A percentile compares a stretch with the other conserved stretches of the same genome.
These are phyloP conservation scores for Pythium insidiosum DNA, from an alignment of 352 stramenopile species.

Conservation along the genomic window DNA sequence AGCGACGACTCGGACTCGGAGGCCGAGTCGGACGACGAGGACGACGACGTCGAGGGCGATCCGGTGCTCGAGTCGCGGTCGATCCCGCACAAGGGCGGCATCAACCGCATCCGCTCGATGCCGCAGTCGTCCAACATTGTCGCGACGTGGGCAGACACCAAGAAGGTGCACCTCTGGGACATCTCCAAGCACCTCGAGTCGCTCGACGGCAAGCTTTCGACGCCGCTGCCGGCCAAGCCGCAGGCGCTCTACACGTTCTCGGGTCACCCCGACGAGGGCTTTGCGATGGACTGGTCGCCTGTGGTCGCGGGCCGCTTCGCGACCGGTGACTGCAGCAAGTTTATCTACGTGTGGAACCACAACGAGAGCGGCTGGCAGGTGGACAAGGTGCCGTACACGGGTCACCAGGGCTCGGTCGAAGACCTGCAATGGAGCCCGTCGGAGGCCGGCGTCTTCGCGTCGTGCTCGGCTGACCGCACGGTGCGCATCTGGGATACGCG, in stretches of 20 bases:
- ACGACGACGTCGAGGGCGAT: constrained; percentile 94
- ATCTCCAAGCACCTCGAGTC: constrained; percentile 87
- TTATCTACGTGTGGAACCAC: constrained; percentile 94
- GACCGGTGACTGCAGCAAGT: constrained; percentile 95
- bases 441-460: constrained; percentile 95
- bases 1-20: constrained; percentile 69
- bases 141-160: constrained; percentile 94
- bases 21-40: constrained; percentile 64
- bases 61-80: constrained; percentile 94
- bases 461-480: constrained; percentile 90
- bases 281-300: constrained; percentile 97
- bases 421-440: constrained; percentile 98
- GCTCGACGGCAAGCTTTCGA: constrained; percentile 70
- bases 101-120: constrained; percentile 95
- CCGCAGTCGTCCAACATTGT: constrained; percentile 95
- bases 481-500: constrained; percentile 98
- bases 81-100: constrained; percentile 92
- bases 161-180: constrained; percentile 96
- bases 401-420: constrained; percentile 92
- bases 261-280: constrained; percentile 95
- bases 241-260: constrained; percentile 90
- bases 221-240: constrained; percentile 46
- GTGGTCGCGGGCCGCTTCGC: constrained; percentile 86
- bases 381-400: constrained; percentile 88
- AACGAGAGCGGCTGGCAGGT: constrained; percentile 70